phyloP scores from a whole-genome alignment of 2,329 filamentous ascomycete species.

The Trichoderma atroviride region DNA sequence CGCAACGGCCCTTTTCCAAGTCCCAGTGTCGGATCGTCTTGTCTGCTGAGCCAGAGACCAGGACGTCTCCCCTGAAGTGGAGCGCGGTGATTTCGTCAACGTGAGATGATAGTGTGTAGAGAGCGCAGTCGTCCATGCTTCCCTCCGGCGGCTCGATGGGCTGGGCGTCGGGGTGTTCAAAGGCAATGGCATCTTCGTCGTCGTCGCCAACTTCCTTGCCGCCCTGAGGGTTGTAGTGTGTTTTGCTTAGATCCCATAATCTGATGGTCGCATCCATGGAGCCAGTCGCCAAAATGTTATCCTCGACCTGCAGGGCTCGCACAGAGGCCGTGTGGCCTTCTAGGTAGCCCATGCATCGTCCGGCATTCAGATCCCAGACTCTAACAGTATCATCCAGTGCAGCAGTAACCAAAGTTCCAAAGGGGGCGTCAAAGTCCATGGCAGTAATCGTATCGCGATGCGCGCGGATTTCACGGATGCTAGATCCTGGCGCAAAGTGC shows the following conservation, averaged over 20 bases:
- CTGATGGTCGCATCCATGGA: conserved; percentile 93
- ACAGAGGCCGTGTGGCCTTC: conserved; percentile 97
- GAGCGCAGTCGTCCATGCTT: conserved; percentile 83
- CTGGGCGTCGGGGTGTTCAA: conserved; percentile 70
- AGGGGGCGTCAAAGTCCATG: conserved; percentile 95
- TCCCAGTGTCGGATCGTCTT: conserved; percentile 99
- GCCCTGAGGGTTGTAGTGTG: conserved; percentile 75
- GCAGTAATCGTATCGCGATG: conserved; percentile 88
- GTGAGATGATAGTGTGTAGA: conserved; percentile 88
- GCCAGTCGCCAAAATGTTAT: conserved; percentile 92
- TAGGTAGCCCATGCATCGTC: conserved; percentile 85
- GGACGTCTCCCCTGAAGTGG: conserved; percentile 83
- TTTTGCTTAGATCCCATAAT: conserved; percentile 90
- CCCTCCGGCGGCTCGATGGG: conserved; percentile 71
- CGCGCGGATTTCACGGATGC: conserved; percentile 84
- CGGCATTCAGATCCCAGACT: conserved; percentile 95
- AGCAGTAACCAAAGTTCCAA: conserved; percentile 90
- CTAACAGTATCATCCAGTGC: conserved; percentile 90
- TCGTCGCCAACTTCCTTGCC: conserved; percentile 59
- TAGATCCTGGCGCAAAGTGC: conserved; percentile 86
- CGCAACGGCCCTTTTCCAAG: conserved; percentile 92
- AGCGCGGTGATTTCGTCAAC: conserved; percentile 93
- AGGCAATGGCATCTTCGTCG: conserved; percentile 70
- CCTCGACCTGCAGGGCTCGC: conserved; percentile 86
- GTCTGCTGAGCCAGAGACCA: conserved; percentile 94